These are phyloP conservation scores for Podila epicladia DNA, from an alignment of 192 early-diverging fungal species.

Conservation along the genomic window DNA sequence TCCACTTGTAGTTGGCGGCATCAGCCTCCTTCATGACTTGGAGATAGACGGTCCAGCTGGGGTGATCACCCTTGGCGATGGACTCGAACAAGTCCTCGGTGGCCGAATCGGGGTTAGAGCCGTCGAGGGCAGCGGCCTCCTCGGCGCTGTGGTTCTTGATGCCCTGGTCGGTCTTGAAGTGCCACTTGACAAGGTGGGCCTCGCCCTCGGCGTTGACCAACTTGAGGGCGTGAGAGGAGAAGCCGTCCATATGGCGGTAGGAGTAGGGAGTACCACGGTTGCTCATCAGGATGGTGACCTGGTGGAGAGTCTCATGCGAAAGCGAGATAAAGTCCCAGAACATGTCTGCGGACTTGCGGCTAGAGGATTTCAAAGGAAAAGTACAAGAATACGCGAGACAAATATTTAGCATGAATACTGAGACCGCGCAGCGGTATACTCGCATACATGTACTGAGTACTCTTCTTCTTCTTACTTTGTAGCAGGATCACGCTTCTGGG, in stretches of 20 bases:
- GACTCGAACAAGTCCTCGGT: slow-evolving; percentile 70
- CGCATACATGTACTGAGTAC: no score
- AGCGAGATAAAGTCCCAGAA: slow-evolving; percentile 74
- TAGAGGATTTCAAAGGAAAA: not conserved
- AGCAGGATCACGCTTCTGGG: slow-evolving; percentile 84
- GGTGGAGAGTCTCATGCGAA: slow-evolving; percentile 70
- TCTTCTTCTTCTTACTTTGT: slow-evolving; percentile 57
- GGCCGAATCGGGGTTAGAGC: slow-evolving; percentile 66
- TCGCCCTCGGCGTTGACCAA: slow-evolving; percentile 66
- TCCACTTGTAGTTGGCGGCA: slow-evolving; percentile 69
- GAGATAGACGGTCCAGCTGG: slow-evolving; percentile 71
- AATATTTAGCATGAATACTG: no score
- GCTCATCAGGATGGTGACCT: slow-evolving; percentile 65
- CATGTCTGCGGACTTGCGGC: slow-evolving; percentile 39
- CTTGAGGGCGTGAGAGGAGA: slow-evolving; percentile 62
- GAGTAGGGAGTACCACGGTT: slow-evolving; percentile 68
- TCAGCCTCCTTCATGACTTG: slow-evolving; percentile 71
- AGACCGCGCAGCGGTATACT: no score
- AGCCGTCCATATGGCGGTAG: slow-evolving; percentile 65
- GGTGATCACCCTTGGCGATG: slow-evolving; percentile 69
- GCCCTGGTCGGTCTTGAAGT: slow-evolving; percentile 70
- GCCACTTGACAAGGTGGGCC: slow-evolving; percentile 68
- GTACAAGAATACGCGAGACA: no score
- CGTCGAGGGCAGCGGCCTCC: slow-evolving; percentile 60
- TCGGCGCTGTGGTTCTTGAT: slow-evolving; percentile 64